Evolutionary conservation across 2,329 filamentous ascomycete genomes (phyloP), one percentile per base, ranked within the genome.

Genomic region (Whalleya microplaca): DNA sequence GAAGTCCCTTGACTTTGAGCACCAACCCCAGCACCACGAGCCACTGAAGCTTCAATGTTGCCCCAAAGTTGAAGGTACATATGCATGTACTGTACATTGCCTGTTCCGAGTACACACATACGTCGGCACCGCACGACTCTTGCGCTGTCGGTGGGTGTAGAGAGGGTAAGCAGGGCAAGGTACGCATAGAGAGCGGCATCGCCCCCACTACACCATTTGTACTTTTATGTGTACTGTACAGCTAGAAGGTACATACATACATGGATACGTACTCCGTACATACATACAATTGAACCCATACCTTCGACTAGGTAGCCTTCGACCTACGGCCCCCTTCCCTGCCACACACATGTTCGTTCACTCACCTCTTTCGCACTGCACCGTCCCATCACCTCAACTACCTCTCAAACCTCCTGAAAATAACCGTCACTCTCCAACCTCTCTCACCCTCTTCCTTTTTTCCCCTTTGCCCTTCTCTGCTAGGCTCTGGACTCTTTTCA

Each of bases 381-480:
- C 48, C 52, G 44, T 43, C 37, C 47, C 21, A 41, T 46, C 18
- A 29, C 12, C 45, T 45, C 47, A 32, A 50, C 52, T 45, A 37
- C 21, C 50, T 44, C 23, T 55, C 47, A 43, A 47, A 49, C 43
- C 44, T 55, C 48, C 53, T 55, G 45, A 56, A 29, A 45, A 56
- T 42, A 23, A 41, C 45, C 47, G 48, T 53, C n/a, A n/a, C 61
- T 53, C 54, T 53, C 58, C 54, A 62, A 60, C 52, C 53, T n/a
- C n/a, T n/a, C 61, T 54, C 45, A 63, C 60, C 55, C 56, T 58
- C 59, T 62, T 64, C 61, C 51, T 56, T 64, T 63, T 59, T 60
- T 66, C 32, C 32, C 32, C 69, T 65, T 65, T 68, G 62, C 63
- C 62, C 62, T 71, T 72, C 69, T 69, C 65, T n/a, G n/a, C n/a